Evolutionary conservation across 306 rosid species (phyloP).

Genomic region (Erythrophleum fordii): DNA sequence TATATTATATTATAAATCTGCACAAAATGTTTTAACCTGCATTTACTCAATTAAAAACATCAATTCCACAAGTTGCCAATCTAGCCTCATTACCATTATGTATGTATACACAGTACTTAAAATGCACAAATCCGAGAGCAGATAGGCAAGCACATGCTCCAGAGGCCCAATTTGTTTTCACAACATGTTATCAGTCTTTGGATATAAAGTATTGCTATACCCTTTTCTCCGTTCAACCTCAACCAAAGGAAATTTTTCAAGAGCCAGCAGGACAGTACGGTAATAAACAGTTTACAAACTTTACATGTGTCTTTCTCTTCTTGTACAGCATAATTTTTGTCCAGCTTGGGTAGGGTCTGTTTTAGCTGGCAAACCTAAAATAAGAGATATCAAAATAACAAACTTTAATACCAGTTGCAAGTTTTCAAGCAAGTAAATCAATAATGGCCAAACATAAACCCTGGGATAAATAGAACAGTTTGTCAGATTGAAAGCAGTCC

Average conservation of each 20-base stretch:
- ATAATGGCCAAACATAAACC: constrained; percentile 26
- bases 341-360: constrained; percentile 69
- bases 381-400: constrained; percentile 35
- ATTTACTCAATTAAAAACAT: constrained; percentile 24
- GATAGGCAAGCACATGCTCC: constrained; percentile 25
- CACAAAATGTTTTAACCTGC: constrained; percentile 15
- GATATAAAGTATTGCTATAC: neutral
- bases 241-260: constrained; percentile 22
- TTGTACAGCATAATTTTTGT: constrained; percentile 83
- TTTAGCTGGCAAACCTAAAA: constrained; percentile 78
- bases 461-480: constrained; percentile 3
- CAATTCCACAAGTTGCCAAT: constrained; percentile 31
- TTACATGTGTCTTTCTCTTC: constrained; percentile 82
- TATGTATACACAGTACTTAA: constrained; percentile 21
- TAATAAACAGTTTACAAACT: constrained; percentile 17
- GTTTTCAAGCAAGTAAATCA: constrained; percentile 25
- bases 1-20: neutral
- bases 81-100: constrained; percentile 21
- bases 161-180: neutral
- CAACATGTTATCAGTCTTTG: constrained; percentile 10
- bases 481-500: constrained; percentile 30
- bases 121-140: constrained; percentile 30
- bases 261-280: constrained; percentile 32
- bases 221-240: constrained; percentile 24
- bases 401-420: constrained; percentile 8